Percentiles rank a stretch among this genome's conserved stretches.
phyloP scores from a whole-genome alignment of 495 filamentous ascomycete genomes.

The Xylaria cubensis region DNA sequence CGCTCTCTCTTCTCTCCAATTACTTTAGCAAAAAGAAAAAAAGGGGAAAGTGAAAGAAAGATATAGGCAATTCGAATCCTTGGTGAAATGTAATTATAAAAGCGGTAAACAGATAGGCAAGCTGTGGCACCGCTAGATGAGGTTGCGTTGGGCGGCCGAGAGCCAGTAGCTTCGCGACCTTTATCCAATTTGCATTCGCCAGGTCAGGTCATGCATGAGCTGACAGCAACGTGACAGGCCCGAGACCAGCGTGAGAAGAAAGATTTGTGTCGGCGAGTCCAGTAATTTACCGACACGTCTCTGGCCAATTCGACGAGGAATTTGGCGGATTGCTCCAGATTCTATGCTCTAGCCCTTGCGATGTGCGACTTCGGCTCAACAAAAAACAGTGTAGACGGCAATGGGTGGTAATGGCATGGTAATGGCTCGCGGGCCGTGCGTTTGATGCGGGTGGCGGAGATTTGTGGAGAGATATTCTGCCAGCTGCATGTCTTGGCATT shows the following conservation, averaged over 20 bases:
- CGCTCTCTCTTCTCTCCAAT: not conserved
- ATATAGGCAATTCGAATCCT: not conserved
- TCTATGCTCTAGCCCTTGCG: not conserved
- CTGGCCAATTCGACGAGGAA: not conserved
- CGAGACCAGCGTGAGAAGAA: not conserved
- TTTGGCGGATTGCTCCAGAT: slow-evolving; percentile 18
- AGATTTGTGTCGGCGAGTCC: slow-evolving; percentile 3
- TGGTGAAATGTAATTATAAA: not conserved
- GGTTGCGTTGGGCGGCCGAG: slow-evolving; percentile 25
- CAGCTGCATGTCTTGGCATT: not conserved
- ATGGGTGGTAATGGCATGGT: not conserved
- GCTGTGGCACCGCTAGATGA: slow-evolving; percentile 24
- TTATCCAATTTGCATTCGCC: slow-evolving; percentile 7
- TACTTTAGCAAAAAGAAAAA: not conserved
- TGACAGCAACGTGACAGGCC: slow-evolving; percentile 20
- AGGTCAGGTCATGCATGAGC: slow-evolving; percentile 26
- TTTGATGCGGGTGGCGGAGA: slow-evolving; percentile 3
- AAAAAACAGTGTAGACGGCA: not conserved
- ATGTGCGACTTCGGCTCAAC: slow-evolving; percentile 16
- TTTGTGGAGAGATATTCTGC: not conserved
- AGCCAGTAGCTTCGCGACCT: slow-evolving; percentile 22
- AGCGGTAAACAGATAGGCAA: slow-evolving; percentile 1
- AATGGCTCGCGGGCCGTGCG: not conserved
- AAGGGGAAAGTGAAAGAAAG: not conserved
- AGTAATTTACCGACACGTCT: slow-evolving; percentile 26